Base-by-base conservation (phyloP, 257 asterid genomes). In the Salvia hispanica region DNA sequence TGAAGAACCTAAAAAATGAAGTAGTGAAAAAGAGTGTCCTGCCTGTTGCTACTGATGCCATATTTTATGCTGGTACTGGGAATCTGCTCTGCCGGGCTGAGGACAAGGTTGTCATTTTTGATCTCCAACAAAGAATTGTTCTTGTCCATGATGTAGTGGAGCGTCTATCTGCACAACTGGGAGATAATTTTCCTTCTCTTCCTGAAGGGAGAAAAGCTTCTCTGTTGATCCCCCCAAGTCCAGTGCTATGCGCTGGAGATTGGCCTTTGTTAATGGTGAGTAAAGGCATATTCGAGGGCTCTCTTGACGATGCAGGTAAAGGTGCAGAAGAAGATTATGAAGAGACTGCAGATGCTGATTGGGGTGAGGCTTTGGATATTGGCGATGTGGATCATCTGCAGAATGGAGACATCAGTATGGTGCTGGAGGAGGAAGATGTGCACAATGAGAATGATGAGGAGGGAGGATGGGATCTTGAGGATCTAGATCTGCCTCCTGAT, bases 391-490 rank as follows among this genome's bases (percentile, higher is more conserved):
- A 84, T 50, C 76, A 79, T 64, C 58, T 80, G 61, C 82, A 83
- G 73, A 79, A 85, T 11, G 92, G 87, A 3, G 92, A 82, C 43
- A 72, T 81, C 21, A 71, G 66, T 43, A 34, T 64, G 67, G 86
- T 69, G 13, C 69, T 74, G 56, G 87, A 80, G 16, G 90, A 78
- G 13, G 95, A 76, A 11, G 91, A 81, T 33, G 76, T 66, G 58
- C 86, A 63, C 36, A 85, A 82, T 7, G 99, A 83, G 66, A 74
- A 74, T 50, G 95, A 74, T 15, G 96, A 81, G 58, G 95, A 82
- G 52, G 95, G 91, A 16, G 98, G 98, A 58, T 93, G 99, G 99
- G 99, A 86, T 74, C 90, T 90, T 6, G 97, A 90, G 81, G 97
- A 90, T 79, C 80, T 93, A 62, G 99, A 93, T 76, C 85, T 93